A percentile compares a stretch with the other conserved stretches of the same genome.
Conservation (phyloP, 2,329 filamentous ascomycete genomes). For the Exophiala phaeomuriformis region DNA sequence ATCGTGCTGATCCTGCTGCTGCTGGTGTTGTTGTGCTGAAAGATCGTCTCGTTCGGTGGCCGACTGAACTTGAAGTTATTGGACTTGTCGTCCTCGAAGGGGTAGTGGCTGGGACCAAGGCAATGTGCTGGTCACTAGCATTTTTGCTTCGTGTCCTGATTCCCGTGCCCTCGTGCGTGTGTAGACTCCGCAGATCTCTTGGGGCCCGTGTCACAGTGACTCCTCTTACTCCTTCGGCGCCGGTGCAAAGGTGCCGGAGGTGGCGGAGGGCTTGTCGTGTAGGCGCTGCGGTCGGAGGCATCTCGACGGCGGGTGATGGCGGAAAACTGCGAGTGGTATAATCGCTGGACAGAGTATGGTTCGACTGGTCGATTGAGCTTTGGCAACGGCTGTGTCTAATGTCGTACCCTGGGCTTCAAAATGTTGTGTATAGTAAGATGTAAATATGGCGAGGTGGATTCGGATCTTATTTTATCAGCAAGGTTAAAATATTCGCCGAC, state of each 20-base stretch:
- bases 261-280: constrained; percentile 18
- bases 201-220: neutral
- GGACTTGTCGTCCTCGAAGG: too few species aligned
- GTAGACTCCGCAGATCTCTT: neutral
- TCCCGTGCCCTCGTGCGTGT: neutral
- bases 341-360: neutral
- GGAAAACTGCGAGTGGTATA: neutral
- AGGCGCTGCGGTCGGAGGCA: constrained; percentile 11
- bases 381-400: too few species aligned
- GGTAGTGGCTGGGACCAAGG: too few species aligned
- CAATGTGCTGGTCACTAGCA: neutral
- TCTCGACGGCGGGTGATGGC: neutral
- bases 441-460: neutral
- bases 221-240: neutral
- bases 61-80: too few species aligned
- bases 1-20: neutral
- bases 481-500: neutral
- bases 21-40: constrained; percentile 6
- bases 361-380: too few species aligned
- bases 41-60: neutral
- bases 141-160: neutral
- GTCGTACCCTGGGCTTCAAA: too few species aligned
- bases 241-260: constrained; percentile 15
- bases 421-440: neutral
- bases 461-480: neutral